Base-by-base conservation (phyloP, 371 early-diverging fungal genomes). In the Syncephalastrum monosporum region DNA sequence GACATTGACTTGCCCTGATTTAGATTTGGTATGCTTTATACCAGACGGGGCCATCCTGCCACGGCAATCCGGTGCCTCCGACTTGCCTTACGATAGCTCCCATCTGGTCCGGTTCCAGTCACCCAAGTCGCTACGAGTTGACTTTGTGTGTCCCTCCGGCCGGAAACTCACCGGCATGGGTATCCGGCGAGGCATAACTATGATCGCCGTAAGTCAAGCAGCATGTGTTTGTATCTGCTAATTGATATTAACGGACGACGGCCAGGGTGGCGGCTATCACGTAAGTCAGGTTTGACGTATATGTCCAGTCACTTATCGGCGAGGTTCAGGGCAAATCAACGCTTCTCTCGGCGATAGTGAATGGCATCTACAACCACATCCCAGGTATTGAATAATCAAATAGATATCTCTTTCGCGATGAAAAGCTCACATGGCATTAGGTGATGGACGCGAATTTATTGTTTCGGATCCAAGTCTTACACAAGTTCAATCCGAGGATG, bases 381-480 rank as follows among this genome's bases (percentile, higher is more conserved):
- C 77, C 79, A 23, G 74, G 53, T 53, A 21, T 21, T 21, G 21
- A 21, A 21, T 21, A 1, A 21, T 21, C n/a, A n/a, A n/a, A n/a
- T n/a, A 21, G 21, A 21, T 21, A 21, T 21, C 21, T 2, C 21
- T 21, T 21, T 1, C 0, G 21, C 21, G 21, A n/a, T 21, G 0
- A 21, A 2, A 21, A 42, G 5, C 41, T 15, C 14, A n/a, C 5
- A 14, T 43, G 44, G 24, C 8, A 4, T 21, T 43, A 55, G 61
- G 77, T n/a, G 82, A 82, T 59, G 83, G 83, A 4, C 77, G 82
- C 17, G 82, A 82, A 55, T 73, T 69, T 15, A 68, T 81, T 8
- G 63, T 68, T n/a, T 53, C 68, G 1, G 72, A 74, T 38, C 17
- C 53, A 2, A 53, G 49, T 14, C 58, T 74, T 4, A 51, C 62